phyloP scores from a whole-genome alignment of 2,329 filamentous ascomycete genomes.

The Gnomoniopsis smithogilvyi region DNA sequence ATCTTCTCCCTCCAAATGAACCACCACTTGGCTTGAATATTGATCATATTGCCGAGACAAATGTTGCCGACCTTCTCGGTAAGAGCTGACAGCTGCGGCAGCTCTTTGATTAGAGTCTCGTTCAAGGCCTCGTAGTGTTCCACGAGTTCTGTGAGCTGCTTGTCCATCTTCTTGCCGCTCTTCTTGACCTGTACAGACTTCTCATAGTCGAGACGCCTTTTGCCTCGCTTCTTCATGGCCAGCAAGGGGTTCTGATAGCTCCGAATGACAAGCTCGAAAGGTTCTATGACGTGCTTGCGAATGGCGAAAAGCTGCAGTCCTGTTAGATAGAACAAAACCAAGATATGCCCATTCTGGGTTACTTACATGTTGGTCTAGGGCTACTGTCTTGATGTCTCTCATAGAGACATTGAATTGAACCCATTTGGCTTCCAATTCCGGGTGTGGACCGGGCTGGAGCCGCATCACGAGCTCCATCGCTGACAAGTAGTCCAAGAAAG shows the following conservation, averaged over 20 bases:
- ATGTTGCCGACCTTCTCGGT: constrained; percentile 83
- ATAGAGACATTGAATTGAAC: constrained; percentile 85
- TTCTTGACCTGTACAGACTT: constrained; percentile 75
- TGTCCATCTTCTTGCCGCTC: constrained; percentile 79
- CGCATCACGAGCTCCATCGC: constrained; percentile 82
- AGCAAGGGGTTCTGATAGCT: constrained; percentile 76
- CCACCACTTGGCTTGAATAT: constrained; percentile 82
- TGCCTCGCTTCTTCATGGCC: constrained; percentile 91
- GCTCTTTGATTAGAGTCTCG: constrained; percentile 86
- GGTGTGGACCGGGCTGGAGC: constrained; percentile 66
- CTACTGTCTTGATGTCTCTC: constrained; percentile 78
- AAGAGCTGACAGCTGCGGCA: constrained; percentile 77
- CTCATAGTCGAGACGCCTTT: constrained; percentile 86
- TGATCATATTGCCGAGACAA: constrained; percentile 78
- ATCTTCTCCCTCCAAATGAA: constrained; percentile 81
- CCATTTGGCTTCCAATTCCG: constrained; percentile 92
- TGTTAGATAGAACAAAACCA: constrained; percentile 22
- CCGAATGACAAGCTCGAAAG: constrained; percentile 36
- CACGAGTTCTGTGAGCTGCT: constrained; percentile 77
- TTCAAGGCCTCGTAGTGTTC: constrained; percentile 91
- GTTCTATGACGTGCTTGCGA: constrained; percentile 79
- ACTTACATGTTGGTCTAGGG: constrained; percentile 79
- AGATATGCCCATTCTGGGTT: not conserved
- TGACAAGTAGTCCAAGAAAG: constrained; percentile 75
- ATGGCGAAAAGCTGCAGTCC: constrained; percentile 56